Evolutionary conservation across 768 basidiomycete species (phyloP).

Genomic region (Tephrocybe sp.): DNA sequence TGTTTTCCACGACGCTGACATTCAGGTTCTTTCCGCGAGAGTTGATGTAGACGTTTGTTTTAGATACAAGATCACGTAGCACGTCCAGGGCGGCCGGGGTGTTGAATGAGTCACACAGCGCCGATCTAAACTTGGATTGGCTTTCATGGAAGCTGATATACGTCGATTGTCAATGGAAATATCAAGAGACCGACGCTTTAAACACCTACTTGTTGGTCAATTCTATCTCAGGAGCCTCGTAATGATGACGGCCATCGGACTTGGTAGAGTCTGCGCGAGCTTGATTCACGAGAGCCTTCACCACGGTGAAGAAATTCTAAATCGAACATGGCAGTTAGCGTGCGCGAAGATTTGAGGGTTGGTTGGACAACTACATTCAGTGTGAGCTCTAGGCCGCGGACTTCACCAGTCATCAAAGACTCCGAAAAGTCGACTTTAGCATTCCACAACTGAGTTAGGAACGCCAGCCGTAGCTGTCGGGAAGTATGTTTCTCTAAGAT

Average conservation of each 20-base stretch:
- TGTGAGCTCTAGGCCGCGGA: constrained; percentile 76
- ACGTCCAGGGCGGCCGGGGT: constrained; percentile 81
- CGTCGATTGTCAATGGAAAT: constrained; percentile 7
- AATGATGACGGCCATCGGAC: constrained; percentile 65
- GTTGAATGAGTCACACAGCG: constrained; percentile 97
- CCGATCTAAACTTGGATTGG: constrained; percentile 77
- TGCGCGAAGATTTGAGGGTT: constrained; percentile 3
- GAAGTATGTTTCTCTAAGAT: constrained; percentile 81
- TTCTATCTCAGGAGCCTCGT: constrained; percentile 65
- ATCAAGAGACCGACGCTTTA: neutral
- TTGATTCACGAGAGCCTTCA: constrained; percentile 76
- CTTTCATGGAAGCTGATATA: constrained; percentile 64
- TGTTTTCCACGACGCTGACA: constrained; percentile 60
- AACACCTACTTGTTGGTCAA: constrained; percentile 57
- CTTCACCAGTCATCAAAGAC: constrained; percentile 85
- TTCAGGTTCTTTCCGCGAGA: constrained; percentile 58
- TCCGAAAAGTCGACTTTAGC: constrained; percentile 94
- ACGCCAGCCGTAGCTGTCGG: constrained; percentile 88
- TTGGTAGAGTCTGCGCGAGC: constrained; percentile 43
- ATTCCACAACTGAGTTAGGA: constrained; percentile 91
- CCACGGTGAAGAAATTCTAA: constrained; percentile 92
- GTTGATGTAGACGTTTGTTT: constrained; percentile 87
- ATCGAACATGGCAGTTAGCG: constrained; percentile 10
- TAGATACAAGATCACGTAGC: constrained; percentile 79
- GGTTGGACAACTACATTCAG: constrained; percentile 67